These are phyloP conservation scores for Pleurotus ostreatus DNA, from an alignment of 768 basidiomycete genomes.

Conservation along the genomic window DNA sequence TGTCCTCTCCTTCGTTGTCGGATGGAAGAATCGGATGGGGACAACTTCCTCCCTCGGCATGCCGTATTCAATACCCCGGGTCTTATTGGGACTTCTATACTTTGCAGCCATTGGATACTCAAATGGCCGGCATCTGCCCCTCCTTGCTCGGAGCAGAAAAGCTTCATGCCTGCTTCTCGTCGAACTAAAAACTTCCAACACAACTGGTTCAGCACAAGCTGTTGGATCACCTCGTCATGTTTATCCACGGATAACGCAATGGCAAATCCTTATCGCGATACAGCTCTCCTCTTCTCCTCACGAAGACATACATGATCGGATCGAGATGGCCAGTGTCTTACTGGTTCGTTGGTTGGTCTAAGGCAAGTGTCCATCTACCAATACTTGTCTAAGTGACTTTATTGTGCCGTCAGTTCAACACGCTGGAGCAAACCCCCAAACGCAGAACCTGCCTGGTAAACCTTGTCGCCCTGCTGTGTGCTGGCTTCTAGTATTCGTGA, in stretches of 20 bases:
- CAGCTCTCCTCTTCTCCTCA: not conserved
- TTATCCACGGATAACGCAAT: not conserved
- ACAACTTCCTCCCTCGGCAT: not conserved
- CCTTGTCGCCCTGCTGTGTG: too few species aligned
- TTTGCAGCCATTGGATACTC: not conserved
- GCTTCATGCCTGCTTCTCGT: not conserved
- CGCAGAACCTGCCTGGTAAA: too few species aligned
- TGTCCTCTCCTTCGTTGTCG: not conserved
- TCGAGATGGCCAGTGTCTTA: conserved; percentile 3
- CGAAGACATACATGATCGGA: conserved; percentile 4
- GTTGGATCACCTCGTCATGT: not conserved
- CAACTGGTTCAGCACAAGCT: not conserved
- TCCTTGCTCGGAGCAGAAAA: not conserved
- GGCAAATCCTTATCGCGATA: conserved; percentile 4
- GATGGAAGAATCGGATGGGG: not conserved
- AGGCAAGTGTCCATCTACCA: too few species aligned
- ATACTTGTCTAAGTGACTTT: too few species aligned
- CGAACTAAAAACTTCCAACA: not conserved
- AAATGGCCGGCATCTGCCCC: not conserved
- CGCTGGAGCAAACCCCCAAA: too few species aligned
- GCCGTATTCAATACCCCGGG: not conserved
- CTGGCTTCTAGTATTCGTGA: too few species aligned
- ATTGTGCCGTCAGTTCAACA: too few species aligned
- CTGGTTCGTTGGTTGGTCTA: not conserved
- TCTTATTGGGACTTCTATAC: not conserved